These are phyloP conservation scores for Calophaca sinica DNA, from an alignment of 306 rosid genomes.

Conservation along the genomic window DNA sequence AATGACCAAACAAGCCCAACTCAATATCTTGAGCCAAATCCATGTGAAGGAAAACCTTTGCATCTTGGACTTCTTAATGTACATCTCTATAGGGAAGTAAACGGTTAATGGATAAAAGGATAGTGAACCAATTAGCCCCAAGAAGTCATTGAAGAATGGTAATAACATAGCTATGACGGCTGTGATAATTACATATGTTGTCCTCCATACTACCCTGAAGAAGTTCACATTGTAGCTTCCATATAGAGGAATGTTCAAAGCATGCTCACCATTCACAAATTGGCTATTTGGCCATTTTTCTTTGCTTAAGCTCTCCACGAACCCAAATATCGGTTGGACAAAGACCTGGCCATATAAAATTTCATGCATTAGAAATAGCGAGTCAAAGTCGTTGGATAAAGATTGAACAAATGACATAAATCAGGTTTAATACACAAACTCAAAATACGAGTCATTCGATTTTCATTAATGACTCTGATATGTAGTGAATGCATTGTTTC, in stretches of 20 bases:
- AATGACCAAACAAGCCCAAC: conserved; percentile 79
- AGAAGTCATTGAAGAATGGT: conserved; percentile 94
- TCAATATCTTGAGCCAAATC: conserved; percentile 87
- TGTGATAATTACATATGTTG: conserved; percentile 70
- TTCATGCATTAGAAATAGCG: background rate
- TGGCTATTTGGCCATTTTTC: conserved; percentile 70
- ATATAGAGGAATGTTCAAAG: conserved; percentile 59
- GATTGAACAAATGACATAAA: too few species aligned
- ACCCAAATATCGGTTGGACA: conserved; percentile 83
- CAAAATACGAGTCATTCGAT: too few species aligned
- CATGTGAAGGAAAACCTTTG: conserved; percentile 75
- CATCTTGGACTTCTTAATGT: conserved; percentile 76
- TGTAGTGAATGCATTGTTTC: too few species aligned
- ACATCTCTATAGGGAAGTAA: conserved; percentile 94
- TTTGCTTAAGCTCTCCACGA: conserved; percentile 63
- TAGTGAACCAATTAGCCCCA: conserved; percentile 88
- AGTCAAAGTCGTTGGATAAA: too few species aligned
- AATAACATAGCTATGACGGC: conserved; percentile 84
- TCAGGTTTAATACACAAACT: too few species aligned
- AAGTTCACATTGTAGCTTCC: conserved; percentile 59
- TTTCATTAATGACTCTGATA: too few species aligned
- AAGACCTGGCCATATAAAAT: conserved; percentile 63
- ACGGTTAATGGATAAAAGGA: conserved; percentile 93
- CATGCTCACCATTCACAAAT: conserved; percentile 64
- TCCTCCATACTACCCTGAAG: conserved; percentile 86